A percentile compares a stretch with the other conserved stretches of the same genome.
These are phyloP conservation scores for Alternaria sp. DNA, from an alignment of 2,329 filamentous ascomycete genomes.

Conservation along the genomic window DNA sequence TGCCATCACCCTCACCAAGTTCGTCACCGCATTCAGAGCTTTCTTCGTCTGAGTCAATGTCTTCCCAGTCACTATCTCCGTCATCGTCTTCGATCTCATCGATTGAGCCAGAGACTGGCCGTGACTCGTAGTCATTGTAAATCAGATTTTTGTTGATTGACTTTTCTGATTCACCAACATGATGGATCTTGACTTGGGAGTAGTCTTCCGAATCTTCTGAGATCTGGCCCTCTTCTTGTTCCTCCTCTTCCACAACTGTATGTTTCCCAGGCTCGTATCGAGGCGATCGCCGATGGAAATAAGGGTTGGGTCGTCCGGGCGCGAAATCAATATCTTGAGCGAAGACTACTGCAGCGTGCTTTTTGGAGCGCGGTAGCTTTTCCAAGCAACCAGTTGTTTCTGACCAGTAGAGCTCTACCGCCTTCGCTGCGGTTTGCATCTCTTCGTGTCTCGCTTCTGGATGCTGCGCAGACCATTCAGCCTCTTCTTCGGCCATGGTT, in stretches of 20 bases:
- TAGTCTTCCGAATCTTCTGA: constrained; percentile 37
- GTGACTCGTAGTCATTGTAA: background rate
- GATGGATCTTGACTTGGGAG: constrained; percentile 17
- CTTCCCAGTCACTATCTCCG: constrained; percentile 38
- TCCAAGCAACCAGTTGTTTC: constrained; percentile 21
- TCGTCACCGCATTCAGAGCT: constrained; percentile 24
- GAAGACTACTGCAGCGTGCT: constrained; percentile 30
- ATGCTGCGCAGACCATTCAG: constrained; percentile 29
- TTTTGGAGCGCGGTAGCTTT: constrained; percentile 13
- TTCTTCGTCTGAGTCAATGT: constrained; percentile 21
- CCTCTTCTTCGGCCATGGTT: constrained; percentile 31
- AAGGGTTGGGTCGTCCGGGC: constrained; percentile 32
- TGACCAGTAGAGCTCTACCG: constrained; percentile 39
- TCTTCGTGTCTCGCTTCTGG: constrained; percentile 19
- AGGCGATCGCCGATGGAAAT: constrained; percentile 38
- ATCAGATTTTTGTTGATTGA: background rate
- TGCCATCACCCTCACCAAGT: constrained; percentile 20
- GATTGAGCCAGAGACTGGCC: constrained; percentile 9
- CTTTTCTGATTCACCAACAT: constrained; percentile 7
- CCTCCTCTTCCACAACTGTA: constrained; percentile 14
- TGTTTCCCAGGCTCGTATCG: constrained; percentile 46
- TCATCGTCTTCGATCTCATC: constrained; percentile 25
- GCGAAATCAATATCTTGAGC: constrained; percentile 33
- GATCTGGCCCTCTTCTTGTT: constrained; percentile 20
- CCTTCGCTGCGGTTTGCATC: constrained; percentile 36